Percentiles rank a stretch among this genome's conserved stretches.
Conservation (phyloP, 306 rosid genomes). For the Mimosa bimucronata region DNA sequence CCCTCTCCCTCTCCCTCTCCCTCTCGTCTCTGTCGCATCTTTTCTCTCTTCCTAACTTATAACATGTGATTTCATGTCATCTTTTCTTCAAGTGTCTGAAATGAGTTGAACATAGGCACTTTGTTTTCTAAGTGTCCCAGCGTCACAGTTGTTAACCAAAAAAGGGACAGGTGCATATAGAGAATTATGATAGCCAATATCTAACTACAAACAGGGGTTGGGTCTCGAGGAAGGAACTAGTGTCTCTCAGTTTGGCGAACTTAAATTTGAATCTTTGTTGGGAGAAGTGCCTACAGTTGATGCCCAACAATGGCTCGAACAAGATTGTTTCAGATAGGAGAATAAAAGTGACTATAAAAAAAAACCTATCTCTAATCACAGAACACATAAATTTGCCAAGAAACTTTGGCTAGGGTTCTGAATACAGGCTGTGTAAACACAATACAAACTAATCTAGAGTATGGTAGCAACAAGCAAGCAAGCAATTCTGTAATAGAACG, state of each 20-base stretch:
- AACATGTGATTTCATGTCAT: not conserved
- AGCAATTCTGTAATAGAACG: not conserved
- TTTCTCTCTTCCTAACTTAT: not conserved
- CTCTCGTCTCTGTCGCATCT: too few species aligned
- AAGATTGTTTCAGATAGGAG: too few species aligned
- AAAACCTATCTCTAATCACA: not conserved
- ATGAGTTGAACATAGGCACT: not conserved
- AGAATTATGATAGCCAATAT: not conserved
- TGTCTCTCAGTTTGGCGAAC: too few species aligned
- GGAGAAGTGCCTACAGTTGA: too few species aligned
- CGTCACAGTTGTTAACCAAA: not conserved
- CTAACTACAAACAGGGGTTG: not conserved
- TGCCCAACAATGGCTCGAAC: too few species aligned
- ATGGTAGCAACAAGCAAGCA: not conserved
- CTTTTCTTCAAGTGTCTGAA: not conserved
- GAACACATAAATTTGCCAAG: not conserved
- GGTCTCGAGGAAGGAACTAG: too few species aligned
- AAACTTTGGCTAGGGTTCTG: not conserved
- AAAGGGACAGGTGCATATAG: not conserved
- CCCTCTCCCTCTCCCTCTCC: not conserved
- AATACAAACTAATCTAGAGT: conserved; percentile 3
- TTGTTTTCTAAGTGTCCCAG: not conserved
- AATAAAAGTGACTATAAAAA: too few species aligned
- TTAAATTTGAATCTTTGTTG: too few species aligned
- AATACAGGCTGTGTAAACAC: not conserved